Base-by-base conservation (phyloP, 1,284 basidiomycete genomes). In the Paramarasmius palmivorus region DNA sequence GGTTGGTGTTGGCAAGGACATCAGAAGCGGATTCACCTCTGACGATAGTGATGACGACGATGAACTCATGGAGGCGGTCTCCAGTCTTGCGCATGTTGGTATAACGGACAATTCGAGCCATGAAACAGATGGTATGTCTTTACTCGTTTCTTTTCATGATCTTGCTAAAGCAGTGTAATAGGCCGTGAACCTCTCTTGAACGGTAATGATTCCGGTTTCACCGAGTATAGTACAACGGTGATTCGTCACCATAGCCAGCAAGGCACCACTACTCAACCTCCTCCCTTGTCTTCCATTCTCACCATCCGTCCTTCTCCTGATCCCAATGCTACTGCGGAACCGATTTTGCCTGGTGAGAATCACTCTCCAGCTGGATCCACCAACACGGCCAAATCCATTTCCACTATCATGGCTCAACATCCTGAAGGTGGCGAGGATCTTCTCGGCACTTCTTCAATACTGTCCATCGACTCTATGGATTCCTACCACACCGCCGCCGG, bases 221-320 rank as follows among this genome's bases (percentile, higher is more conserved):
- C 84, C 15, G 78, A 82, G 50, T 90, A 90, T 66, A 88, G 84
- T 63, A 87, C 79, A 2, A 81, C 83, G 22, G 86, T 86, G 63
- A 74, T 90, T 58, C 79, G 82, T 42, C 73, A 70, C 4, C 74
- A 76, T 61, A 71, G 72, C 54, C 70, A 72, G 34, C 68, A 68
- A 56, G 53, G 62, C 20, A 61, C 67, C 9, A 58, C 64, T 19
- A 70, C 73, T 20, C 66, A 74, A n/a, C 68, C 78, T 12, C 78
- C 83, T 2, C 81, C 86, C 2, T 71, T 87, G 12, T 90, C 87
- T 4, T 90, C 88, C 34, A 79, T 91, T 63, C 74, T 91, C 54
- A 91, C 88, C 34, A 81, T 91, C 57, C 79, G 81, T 49, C 77
- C 84, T 12, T 72, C 73, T 37, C 76, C 76, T 39, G 72, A 81